phyloP scores from a whole-genome alignment of 352 stramenopile genomes.

The Ophiocytium majus region DNA sequence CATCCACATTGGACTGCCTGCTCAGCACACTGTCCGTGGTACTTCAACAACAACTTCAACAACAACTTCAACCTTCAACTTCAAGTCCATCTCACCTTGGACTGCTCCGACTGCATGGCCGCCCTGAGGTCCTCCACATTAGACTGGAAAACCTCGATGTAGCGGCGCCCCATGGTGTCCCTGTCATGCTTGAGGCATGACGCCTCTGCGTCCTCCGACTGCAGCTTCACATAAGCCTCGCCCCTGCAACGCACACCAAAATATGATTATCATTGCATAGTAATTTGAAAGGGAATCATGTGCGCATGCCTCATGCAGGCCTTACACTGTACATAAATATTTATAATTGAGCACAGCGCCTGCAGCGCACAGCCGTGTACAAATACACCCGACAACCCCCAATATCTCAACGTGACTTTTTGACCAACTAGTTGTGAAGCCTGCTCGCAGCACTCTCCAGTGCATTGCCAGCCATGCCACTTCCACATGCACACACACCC shows the following conservation, averaged over 20 bases:
- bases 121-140: slow-evolving; percentile 25
- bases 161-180: slow-evolving; percentile 44
- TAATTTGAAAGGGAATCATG: background rate
- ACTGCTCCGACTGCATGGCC: slow-evolving; percentile 25
- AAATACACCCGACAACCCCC: no score
- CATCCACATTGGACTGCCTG: no score
- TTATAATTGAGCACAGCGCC: no score
- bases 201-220: slow-evolving; percentile 27
- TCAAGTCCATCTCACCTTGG: slow-evolving; percentile 23
- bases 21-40: no score
- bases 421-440: no score
- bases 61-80: no score
- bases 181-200: slow-evolving; percentile 33
- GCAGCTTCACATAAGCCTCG: slow-evolving; percentile 51
- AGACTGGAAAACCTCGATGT: slow-evolving; percentile 53
- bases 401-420: no score
- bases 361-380: no score
- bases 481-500: background rate
- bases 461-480: background rate
- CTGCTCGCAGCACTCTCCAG: no score
- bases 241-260: slow-evolving; percentile 18
- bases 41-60: no score
- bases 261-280: slow-evolving; percentile 6
- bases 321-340: no score
- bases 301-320: background rate